phyloP scores from a whole-genome alignment of 345 rosid species.

The Excoecaria agallocha region DNA sequence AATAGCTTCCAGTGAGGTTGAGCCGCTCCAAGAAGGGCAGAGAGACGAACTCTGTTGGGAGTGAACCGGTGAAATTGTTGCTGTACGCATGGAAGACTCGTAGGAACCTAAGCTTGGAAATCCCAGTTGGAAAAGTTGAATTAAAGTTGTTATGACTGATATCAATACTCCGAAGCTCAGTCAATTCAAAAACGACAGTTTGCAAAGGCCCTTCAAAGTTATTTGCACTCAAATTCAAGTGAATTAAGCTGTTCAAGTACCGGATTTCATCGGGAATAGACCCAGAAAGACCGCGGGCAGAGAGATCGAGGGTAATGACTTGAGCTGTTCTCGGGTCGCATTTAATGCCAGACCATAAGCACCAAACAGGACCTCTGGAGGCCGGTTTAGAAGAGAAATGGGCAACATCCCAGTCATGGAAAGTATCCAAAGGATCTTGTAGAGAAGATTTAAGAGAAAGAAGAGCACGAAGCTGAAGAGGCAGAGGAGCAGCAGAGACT shows the following conservation, averaged over 20 bases:
- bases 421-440: conserved; percentile 47
- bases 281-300: conserved; percentile 71
- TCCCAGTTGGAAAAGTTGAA: conserved; percentile 66
- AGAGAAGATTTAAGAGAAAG: conserved; percentile 71
- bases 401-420: conserved; percentile 66
- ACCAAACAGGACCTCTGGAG: conserved; percentile 52
- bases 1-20: conserved; percentile 96
- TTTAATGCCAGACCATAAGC: conserved; percentile 81
- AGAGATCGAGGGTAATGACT: conserved; percentile 71
- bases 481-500: conserved; percentile 35
- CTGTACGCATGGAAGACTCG: conserved; percentile 69
- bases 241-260: conserved; percentile 49
- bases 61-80: conserved; percentile 65
- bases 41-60: conserved; percentile 52
- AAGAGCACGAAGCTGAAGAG: conserved; percentile 65
- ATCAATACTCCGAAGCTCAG: conserved; percentile 60
- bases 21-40: conserved; percentile 68
- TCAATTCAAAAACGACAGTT: conserved; percentile 51
- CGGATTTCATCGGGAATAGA: conserved; percentile 56
- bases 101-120: conserved; percentile 71
- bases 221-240: conserved; percentile 73
- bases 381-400: conserved; percentile 29
- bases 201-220: conserved; percentile 57
- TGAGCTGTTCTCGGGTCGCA: conserved; percentile 55
- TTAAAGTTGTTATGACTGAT: conserved; percentile 79